A percentile compares a stretch with the other conserved stretches of the same genome.
phyloP scores from a whole-genome alignment of 2,329 filamentous ascomycete genomes.

The Botrytis paeoniae region DNA sequence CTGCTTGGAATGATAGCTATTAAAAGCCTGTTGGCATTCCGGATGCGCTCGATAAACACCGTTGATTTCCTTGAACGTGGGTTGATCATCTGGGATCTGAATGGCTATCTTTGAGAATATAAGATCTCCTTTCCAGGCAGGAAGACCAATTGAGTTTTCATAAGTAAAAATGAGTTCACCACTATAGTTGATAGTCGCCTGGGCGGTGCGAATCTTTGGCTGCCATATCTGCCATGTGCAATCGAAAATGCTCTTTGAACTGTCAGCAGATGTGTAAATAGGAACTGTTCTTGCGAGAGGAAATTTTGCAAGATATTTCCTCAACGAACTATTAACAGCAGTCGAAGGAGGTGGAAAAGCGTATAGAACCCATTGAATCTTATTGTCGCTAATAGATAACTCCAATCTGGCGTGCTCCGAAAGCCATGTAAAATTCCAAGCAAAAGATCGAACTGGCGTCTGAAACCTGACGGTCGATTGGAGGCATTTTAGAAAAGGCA shows the following conservation, averaged over 20 bases:
- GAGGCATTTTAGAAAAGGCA: conserved; percentile 37
- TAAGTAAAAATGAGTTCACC: conserved; percentile 28
- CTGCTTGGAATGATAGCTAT: conserved; percentile 47
- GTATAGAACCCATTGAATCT: conserved; percentile 48
- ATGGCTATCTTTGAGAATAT: background rate
- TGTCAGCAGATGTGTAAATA: background rate
- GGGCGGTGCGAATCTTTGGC: conserved; percentile 40
- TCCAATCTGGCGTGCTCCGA: conserved; percentile 39
- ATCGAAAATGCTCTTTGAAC: conserved; percentile 35
- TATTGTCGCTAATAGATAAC: conserved; percentile 38
- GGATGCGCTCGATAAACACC: conserved; percentile 52
- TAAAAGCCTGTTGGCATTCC: conserved; percentile 55
- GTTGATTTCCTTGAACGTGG: conserved; percentile 34
- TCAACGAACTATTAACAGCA: conserved; percentile 38
- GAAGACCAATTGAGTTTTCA: background rate
- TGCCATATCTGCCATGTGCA: conserved; percentile 47
- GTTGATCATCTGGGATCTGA: background rate
- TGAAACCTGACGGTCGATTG: conserved; percentile 40
- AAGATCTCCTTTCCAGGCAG: background rate
- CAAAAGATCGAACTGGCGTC: background rate
- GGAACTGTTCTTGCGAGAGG: conserved; percentile 49
- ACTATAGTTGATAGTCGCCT: conserved; percentile 41
- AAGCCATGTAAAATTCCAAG: conserved; percentile 42
- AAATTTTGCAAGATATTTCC: conserved; percentile 41
- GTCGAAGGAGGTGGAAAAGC: conserved; percentile 35